These are phyloP conservation scores for Xylaria palmicola DNA, from an alignment of 495 filamentous ascomycete species.

Conservation along the genomic window DNA sequence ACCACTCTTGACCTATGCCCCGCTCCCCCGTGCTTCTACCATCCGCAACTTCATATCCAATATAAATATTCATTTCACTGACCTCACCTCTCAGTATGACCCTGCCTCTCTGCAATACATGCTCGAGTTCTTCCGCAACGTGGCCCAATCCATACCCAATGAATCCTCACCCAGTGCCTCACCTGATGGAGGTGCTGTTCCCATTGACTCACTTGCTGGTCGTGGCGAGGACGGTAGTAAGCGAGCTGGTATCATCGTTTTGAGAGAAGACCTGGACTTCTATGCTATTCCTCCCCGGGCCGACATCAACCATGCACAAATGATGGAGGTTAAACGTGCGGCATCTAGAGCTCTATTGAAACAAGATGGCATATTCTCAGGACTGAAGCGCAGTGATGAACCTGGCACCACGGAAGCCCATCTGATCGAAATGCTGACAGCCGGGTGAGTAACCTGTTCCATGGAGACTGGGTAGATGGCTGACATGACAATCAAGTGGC, in stretches of 20 bases:
- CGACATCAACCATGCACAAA: constrained; percentile 83
- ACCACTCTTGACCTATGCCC: constrained; percentile 25
- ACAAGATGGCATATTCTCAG: constrained; percentile 96
- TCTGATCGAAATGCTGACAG: constrained; percentile 98
- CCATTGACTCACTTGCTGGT: constrained; percentile 49
- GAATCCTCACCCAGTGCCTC: constrained; percentile 61
- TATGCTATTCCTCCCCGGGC: constrained; percentile 89
- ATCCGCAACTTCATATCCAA: constrained; percentile 44
- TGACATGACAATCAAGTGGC: constrained; percentile 55
- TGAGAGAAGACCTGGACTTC: constrained; percentile 96
- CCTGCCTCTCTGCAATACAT: constrained; percentile 96
- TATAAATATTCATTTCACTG: constrained; percentile 55
- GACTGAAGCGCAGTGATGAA: constrained; percentile 90
- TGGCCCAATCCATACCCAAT: constrained; percentile 88
- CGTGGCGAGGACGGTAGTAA: constrained; percentile 56
- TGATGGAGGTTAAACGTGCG: constrained; percentile 96
- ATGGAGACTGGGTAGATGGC: constrained; percentile 9
- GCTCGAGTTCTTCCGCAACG: constrained; percentile 96
- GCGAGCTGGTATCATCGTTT: constrained; percentile 93
- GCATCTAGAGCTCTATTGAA: constrained; percentile 80
- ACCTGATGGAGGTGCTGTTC: constrained; percentile 61
- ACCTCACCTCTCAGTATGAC: constrained; percentile 78
- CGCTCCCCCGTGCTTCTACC: constrained; percentile 22
- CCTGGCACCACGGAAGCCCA: constrained; percentile 96
- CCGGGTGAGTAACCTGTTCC: constrained; percentile 64